Evolutionary conservation across 352 stramenopile genomes (phyloP), one percentile per base, ranked within the genome.

Genomic region (Pythium aristosporum): DNA sequence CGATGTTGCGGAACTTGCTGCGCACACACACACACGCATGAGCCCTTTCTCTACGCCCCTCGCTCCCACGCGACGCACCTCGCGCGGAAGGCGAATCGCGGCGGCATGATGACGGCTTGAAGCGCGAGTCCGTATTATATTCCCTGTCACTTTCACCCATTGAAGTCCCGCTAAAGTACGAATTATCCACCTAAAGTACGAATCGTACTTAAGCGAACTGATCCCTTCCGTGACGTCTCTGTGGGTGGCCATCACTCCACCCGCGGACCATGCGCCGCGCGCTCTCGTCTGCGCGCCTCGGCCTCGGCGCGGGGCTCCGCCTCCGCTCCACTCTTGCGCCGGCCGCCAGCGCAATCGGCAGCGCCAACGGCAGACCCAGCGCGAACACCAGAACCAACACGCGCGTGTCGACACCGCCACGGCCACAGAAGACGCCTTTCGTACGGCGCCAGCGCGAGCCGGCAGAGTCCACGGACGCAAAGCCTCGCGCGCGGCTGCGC

Each of bases 1-100:
- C 82, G 34, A 92, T 63, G 67, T 92, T 92, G 61, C 85, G 82
- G 63, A 91, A 89, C 65, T 94, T 94, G 64, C 85, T 94, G 64
- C 20, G 36, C 21, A 48, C n/a, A 30, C 8, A 36, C 32, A 52
- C 7, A 36, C 5, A 9, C 5, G 25, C 42, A 12, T 23, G 42
- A 23, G 13, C 18, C 13, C 15, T 48, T 9, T 48, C 42, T 48
- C 42, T 48, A 20, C 8, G 10, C n/a, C 42, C n/a, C 42, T 48
- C 42, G 5, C 25, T 5, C 25, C 25, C 25, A 30, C 25, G 5
- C 25, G 25, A 30, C 57, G 50, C 53, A 72, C 65, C 65, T 72
- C 30, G 59, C 59, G 47, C 55, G 65, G 65, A 72, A 67, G 20
- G 58, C 58, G 52, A 72, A 67, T 18, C 58, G 58, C 41, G 65